A percentile compares a stretch with the other conserved stretches of the same genome.
Conservation (phyloP, 306 rosid genomes). For the Acacia acuminata region DNA sequence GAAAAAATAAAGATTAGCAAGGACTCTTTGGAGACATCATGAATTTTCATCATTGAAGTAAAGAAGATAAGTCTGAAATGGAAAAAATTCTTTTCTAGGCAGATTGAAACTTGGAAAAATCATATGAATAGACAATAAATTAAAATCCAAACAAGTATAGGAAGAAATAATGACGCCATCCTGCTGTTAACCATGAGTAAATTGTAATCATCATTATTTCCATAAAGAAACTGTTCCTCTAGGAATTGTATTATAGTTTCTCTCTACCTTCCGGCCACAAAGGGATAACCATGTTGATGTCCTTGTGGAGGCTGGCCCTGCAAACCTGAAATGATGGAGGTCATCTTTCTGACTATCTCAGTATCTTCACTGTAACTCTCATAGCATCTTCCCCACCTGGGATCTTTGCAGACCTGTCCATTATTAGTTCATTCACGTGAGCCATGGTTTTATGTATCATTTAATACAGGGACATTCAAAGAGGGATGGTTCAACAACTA, state of each 20-base stretch:
- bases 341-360: slow-evolving; percentile 78
- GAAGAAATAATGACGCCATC: neutral
- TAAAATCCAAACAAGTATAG: neutral
- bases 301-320: slow-evolving; percentile 81
- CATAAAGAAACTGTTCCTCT: neutral
- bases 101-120: neutral
- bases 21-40: neutral
- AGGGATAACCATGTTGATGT: slow-evolving; percentile 74
- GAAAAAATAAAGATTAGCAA: neutral
- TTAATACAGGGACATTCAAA: slow-evolving; percentile 4
- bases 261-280: slow-evolving; percentile 81
- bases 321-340: slow-evolving; percentile 76
- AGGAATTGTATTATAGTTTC: neutral
- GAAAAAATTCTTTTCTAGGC: neutral
- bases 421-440: slow-evolving; percentile 27
- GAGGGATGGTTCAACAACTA: neutral
- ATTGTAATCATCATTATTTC: slow-evolving; percentile 3
- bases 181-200: neutral
- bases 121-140: neutral
- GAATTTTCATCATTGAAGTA: neutral
- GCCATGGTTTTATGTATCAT: neutral
- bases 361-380: slow-evolving; percentile 87
- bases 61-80: neutral
- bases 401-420: slow-evolving; percentile 80
- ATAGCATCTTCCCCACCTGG: slow-evolving; percentile 94